A percentile compares a stretch with the other conserved stretches of the same genome.
phyloP scores from a whole-genome alignment of 2,329 filamentous ascomycete species.

The Eurotiales sp. region DNA sequence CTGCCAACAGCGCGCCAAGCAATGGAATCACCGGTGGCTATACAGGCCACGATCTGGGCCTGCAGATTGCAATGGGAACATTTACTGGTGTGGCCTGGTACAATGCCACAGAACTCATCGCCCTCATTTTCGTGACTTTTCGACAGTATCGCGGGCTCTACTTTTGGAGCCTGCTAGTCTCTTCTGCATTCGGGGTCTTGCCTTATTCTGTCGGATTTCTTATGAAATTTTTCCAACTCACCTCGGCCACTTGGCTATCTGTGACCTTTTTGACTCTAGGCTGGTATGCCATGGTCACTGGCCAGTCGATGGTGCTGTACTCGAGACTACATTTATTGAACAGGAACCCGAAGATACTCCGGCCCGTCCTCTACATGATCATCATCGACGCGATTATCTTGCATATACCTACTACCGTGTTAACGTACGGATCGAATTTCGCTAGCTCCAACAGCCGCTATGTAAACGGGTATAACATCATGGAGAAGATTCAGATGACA shows the following conservation, averaged over 20 bases:
- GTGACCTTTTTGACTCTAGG: constrained; percentile 44
- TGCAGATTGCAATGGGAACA: constrained; percentile 43
- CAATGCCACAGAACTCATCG: constrained; percentile 48
- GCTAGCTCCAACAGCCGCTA: constrained; percentile 21
- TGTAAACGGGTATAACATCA: constrained; percentile 39
- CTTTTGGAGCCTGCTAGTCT: constrained; percentile 49
- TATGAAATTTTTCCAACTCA: constrained; percentile 44
- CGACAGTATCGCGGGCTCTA: constrained; percentile 45
- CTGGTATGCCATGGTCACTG: constrained; percentile 48
- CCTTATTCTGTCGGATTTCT: constrained; percentile 47
- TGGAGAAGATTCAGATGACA: constrained; percentile 56
- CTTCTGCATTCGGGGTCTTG: constrained; percentile 42
- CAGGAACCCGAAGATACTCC: constrained; percentile 35
- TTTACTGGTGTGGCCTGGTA: constrained; percentile 49
- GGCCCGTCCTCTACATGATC: constrained; percentile 45
- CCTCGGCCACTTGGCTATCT: constrained; percentile 33
- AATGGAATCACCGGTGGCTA: constrained; percentile 32
- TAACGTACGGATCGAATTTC: constrained; percentile 45
- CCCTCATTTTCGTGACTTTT: constrained; percentile 49
- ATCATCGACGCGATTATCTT: constrained; percentile 42
- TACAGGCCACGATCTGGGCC: constrained; percentile 29
- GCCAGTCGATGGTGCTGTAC: constrained; percentile 48
- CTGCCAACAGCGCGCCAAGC: constrained; percentile 8
- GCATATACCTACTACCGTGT: constrained; percentile 44
- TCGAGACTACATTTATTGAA: constrained; percentile 49